A percentile compares a stretch with the other conserved stretches of the same genome.
Conservation (phyloP, 2,329 filamentous ascomycete genomes). For the Periconia sp. region DNA sequence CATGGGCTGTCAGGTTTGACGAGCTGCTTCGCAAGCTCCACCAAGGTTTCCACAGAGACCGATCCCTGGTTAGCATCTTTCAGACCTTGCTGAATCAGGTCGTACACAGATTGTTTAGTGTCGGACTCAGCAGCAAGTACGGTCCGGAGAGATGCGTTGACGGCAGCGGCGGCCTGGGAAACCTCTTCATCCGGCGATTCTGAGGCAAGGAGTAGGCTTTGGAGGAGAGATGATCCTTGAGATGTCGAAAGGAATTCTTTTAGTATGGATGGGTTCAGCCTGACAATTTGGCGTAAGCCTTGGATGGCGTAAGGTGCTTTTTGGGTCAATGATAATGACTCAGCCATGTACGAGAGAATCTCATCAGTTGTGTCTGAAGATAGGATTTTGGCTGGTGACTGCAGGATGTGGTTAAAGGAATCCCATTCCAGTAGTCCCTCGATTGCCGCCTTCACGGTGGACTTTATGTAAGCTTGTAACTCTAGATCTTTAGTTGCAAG, state of each 20-base stretch:
- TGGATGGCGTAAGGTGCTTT: slow-evolving; percentile 46
- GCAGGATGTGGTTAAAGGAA: slow-evolving; percentile 43
- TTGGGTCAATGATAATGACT: slow-evolving; percentile 45
- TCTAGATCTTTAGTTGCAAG: slow-evolving; percentile 42
- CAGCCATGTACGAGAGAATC: slow-evolving; percentile 46
- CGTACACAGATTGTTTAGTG: slow-evolving; percentile 55
- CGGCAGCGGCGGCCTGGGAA: slow-evolving; percentile 48
- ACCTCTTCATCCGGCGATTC: slow-evolving; percentile 61
- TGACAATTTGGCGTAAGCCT: slow-evolving; percentile 53
- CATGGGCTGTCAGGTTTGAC: slow-evolving; percentile 40
- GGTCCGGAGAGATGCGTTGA: slow-evolving; percentile 46
- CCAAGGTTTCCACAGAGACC: slow-evolving; percentile 61
- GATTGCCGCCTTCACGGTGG: slow-evolving; percentile 36
- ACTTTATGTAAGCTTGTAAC: slow-evolving; percentile 44
- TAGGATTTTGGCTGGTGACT: slow-evolving; percentile 39
- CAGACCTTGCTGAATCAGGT: slow-evolving; percentile 60
- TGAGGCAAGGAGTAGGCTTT: slow-evolving; percentile 59
- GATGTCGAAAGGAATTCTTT: slow-evolving; percentile 51
- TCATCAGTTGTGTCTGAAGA: slow-evolving; percentile 44
- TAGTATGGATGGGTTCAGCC: slow-evolving; percentile 48
- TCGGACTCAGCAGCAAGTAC: slow-evolving; percentile 45
- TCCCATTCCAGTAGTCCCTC: slow-evolving; percentile 43
- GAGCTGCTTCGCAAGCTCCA: slow-evolving; percentile 59
- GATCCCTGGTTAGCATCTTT: slow-evolving; percentile 50
- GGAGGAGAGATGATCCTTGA: slow-evolving; percentile 58